Evolutionary conservation across 2,329 filamentous ascomycete genomes (phyloP).

Genomic region (Intubia oerlemansii): DNA sequence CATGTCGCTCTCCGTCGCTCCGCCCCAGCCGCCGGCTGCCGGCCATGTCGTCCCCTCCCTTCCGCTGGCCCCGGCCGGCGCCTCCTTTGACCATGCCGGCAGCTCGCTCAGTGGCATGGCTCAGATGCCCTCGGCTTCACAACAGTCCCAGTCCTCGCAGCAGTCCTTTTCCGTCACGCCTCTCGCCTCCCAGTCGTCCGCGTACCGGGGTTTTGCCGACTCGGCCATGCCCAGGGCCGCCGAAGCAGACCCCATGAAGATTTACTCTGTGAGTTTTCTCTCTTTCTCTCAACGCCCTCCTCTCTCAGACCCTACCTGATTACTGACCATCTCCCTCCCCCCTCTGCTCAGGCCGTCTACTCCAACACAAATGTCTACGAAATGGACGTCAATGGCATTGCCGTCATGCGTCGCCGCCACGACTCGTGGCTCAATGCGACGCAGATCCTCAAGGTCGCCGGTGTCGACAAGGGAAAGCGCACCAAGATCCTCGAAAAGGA

Average conservation of each 20-base stretch:
- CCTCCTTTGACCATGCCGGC: constrained; percentile 7
- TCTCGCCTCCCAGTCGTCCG: constrained; percentile 18
- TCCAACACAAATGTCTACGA: constrained; percentile 95
- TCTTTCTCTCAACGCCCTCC: no score
- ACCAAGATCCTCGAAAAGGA: constrained; percentile 98
- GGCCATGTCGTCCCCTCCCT: no score
- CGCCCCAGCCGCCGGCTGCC: no score
- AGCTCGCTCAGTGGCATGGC: constrained; percentile 3
- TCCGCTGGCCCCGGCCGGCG: constrained; percentile 2
- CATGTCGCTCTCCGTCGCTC: no score
- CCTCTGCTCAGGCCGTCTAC: constrained; percentile 46
- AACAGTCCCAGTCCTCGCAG: constrained; percentile 21
- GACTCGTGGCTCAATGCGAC: constrained; percentile 97
- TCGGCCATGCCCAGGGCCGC: constrained; percentile 11
- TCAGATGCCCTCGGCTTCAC: constrained; percentile 10
- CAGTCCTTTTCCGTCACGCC: constrained; percentile 37
- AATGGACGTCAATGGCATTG: constrained; percentile 86
- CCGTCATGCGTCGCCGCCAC: constrained; percentile 85
- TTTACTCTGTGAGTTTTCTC: constrained; percentile 33
- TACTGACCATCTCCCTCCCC: background rate
- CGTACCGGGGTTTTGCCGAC: constrained; percentile 20
- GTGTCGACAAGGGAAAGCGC: constrained; percentile 90
- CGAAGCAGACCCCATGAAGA: constrained; percentile 26
- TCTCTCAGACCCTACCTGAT: background rate
- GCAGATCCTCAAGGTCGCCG: constrained; percentile 92